Base-by-base conservation (phyloP, 208 protist species). In the Angomonas deanei region DNA sequence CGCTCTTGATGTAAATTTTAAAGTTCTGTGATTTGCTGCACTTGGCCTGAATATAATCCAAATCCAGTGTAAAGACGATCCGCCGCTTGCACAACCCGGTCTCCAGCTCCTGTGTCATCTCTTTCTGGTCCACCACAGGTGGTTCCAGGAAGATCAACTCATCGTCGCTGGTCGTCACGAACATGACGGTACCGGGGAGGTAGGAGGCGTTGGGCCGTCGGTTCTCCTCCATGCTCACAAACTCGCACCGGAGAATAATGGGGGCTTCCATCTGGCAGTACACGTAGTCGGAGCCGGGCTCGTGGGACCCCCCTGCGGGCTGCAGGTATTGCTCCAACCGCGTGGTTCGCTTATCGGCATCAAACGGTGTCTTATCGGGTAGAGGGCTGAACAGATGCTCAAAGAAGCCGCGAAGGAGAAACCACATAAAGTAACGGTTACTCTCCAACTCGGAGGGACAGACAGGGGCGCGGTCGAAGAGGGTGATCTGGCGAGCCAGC, bases 51-150 rank as follows among this genome's bases (percentile, higher is more conserved):
- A 81, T 64, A 28, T 79, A 89, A 38, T 72, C 70, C 15, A 77
- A 38, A 36, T 83, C 72, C 2, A 84, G 58, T 23, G 75, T 64
- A 24, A 84, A 57, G 15, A 85, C 36, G 0, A 88, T 75, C 13
- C 64, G 64, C 46, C 70, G 60, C 63, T 64, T 67, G 54, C 54
- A 68, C 42, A 56, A 34, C 0, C 64, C 70, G 11, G 42, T 52
- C 23, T 26, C 34, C 2, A 70, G 34, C 33, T 70, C 57, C 26
- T 55, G 57, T 31, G 58, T 28, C 6, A 69, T 61, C 17, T 39
- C 31, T 10, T n/a, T 58, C 47, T n/a, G 46, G 42, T 19, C 46
- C 23, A 26, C 2, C 38, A 24, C 28, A 28, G 28, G 55, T 13
- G 42, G 38, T 3, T 68, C 64, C 3, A 76, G 26, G 2, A 76